Percentiles rank a stretch among this genome's conserved stretches.
These are phyloP conservation scores for Ganoderma resinaceum DNA, from an alignment of 1,284 basidiomycete genomes.

Conservation along the genomic window DNA sequence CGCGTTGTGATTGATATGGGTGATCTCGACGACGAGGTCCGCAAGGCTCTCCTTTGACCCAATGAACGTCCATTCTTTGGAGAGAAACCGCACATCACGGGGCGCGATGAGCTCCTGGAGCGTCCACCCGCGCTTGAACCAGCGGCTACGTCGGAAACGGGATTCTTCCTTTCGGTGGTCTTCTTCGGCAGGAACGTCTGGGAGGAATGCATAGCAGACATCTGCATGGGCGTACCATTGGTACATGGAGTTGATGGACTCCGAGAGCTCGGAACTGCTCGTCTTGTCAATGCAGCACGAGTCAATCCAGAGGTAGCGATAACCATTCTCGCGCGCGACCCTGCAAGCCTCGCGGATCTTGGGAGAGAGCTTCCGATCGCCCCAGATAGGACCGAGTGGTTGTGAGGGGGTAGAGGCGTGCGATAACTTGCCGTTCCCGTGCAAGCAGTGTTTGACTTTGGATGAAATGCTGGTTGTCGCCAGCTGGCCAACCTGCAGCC, in stretches of 20 bases:
- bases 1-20: background rate
- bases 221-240: background rate
- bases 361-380: background rate
- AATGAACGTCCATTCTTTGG: background rate
- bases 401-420: too few relatives aligned
- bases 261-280: conserved; percentile 1
- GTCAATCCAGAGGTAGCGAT: background rate
- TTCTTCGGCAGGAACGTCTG: conserved; percentile 7
- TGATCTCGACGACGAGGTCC: background rate
- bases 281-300: conserved; percentile 5
- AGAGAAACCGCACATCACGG: background rate
- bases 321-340: background rate
- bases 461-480: too few relatives aligned
- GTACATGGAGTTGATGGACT: conserved; percentile 3
- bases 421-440: too few relatives aligned
- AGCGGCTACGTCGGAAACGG: conserved; percentile 15
- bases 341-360: background rate
- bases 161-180: conserved; percentile 6
- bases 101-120: background rate
- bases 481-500: background rate
- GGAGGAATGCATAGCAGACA: background rate
- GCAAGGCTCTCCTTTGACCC: background rate
- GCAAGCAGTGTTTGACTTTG: too few relatives aligned
- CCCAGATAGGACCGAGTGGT: background rate
- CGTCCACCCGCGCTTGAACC: background rate